phyloP scores from a whole-genome alignment of 768 basidiomycete genomes.

The Trametes cinnabarina region DNA sequence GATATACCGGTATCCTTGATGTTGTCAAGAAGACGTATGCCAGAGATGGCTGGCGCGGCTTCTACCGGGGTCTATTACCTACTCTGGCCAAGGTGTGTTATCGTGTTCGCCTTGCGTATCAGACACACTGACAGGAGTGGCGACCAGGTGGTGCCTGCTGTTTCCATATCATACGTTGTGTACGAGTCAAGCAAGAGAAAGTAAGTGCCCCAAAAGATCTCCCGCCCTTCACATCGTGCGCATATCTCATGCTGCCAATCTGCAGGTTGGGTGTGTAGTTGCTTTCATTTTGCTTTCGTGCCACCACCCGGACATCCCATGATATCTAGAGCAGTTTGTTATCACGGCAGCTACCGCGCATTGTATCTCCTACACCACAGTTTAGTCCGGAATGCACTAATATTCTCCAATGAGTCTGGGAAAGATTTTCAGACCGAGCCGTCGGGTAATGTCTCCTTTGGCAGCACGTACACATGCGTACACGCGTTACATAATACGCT shows the following conservation, averaged over 20 bases:
- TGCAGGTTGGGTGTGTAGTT: slow-evolving; percentile 51
- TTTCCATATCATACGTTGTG: slow-evolving; percentile 95
- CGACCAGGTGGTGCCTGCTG: slow-evolving; percentile 84
- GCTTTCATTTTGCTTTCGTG: slow-evolving; percentile 17
- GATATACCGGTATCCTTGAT: slow-evolving; percentile 85
- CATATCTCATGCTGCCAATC: slow-evolving; percentile 2
- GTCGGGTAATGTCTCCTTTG: neutral
- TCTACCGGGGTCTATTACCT: slow-evolving; percentile 90
- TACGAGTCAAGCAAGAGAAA: slow-evolving; percentile 84
- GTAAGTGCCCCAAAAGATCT: slow-evolving; percentile 38
- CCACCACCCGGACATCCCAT: slow-evolving; percentile 9
- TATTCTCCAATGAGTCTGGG: neutral
- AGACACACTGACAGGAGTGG: neutral
- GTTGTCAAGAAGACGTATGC: slow-evolving; percentile 77
- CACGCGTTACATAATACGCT: slow-evolving; percentile 17
- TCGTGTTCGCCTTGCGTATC: slow-evolving; percentile 13
- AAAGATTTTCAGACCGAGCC: too few relatives aligned
- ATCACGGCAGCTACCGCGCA: slow-evolving; percentile 10
- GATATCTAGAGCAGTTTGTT: slow-evolving; percentile 9
- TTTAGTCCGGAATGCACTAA: slow-evolving; percentile 14
- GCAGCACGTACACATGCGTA: slow-evolving; percentile 3
- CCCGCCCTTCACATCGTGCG: neutral
- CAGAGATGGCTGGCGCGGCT: slow-evolving; percentile 89
- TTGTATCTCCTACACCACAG: slow-evolving; percentile 23
- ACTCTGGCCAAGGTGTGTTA: slow-evolving; percentile 80